Conservation (phyloP, 192 early-diverging fungal genomes). For the Diversispora epigaea region DNA sequence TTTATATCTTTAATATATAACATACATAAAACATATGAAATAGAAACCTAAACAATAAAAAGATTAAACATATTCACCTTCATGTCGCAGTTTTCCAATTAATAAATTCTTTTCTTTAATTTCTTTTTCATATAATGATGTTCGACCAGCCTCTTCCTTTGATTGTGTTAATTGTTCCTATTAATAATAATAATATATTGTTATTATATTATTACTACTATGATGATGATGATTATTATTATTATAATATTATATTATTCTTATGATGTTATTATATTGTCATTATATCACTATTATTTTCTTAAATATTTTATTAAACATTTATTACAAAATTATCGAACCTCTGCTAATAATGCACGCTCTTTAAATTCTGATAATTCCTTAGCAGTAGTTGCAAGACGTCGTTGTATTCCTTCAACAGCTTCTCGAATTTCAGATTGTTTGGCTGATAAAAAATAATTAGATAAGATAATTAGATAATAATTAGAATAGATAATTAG, state of each 20-base stretch:
- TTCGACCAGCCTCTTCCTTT: constrained; percentile 50
- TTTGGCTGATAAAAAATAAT: constrained; percentile 39
- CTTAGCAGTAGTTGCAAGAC: constrained; percentile 41
- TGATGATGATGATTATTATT: too few relatives aligned
- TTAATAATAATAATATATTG: constrained; percentile 35
- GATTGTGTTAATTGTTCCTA: constrained; percentile 59
- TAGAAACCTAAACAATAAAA: background rate
- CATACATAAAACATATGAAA: too few relatives aligned
- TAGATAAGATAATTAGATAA: constrained; percentile 7
- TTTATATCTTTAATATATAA: background rate
- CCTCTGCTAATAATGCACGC: constrained; percentile 61
- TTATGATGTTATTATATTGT: too few relatives aligned
- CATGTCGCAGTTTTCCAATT: constrained; percentile 76
- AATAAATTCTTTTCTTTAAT: constrained; percentile 69
- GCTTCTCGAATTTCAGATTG: constrained; percentile 59
- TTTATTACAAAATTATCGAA: constrained; percentile 17
- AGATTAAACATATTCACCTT: constrained; percentile 46
- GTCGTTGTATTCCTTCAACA: constrained; percentile 54
- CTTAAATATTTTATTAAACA: too few relatives aligned
- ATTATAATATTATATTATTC: too few relatives aligned
- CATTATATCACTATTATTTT: too few relatives aligned
- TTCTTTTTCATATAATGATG: constrained; percentile 59
- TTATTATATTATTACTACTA: background rate
- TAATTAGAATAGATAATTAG: background rate
- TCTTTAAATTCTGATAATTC: constrained; percentile 57